These are phyloP conservation scores for Calamus simplicifolius DNA, from an alignment of 176 grass and related monocot species.

Conservation along the genomic window DNA sequence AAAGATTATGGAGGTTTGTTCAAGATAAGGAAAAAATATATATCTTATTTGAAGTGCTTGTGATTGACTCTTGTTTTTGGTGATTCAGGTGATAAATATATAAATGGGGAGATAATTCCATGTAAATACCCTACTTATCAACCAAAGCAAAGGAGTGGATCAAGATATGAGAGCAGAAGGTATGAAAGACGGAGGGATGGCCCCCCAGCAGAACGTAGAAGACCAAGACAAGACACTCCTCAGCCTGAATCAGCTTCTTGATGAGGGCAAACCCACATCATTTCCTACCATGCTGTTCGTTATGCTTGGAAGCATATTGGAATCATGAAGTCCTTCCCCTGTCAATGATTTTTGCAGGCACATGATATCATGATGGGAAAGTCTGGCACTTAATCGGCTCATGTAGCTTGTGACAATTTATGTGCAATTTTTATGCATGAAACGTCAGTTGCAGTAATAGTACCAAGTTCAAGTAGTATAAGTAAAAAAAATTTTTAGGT, in stretches of 20 bases:
- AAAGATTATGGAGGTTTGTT: conserved; percentile 84
- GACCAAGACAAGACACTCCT: conserved; percentile 31
- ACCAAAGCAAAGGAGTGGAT: conserved; percentile 67
- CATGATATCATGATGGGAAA: too few relatives aligned
- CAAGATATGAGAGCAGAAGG: conserved; percentile 81
- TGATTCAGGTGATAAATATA: conserved; percentile 82
- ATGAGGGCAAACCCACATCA: conserved; percentile 24
- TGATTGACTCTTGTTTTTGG: neutral
- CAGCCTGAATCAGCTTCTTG: conserved; percentile 47
- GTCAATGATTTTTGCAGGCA: too few relatives aligned
- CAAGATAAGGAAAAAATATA: neutral
- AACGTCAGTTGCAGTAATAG: too few relatives aligned
- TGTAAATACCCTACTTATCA: conserved; percentile 96
- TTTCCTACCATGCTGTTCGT: too few relatives aligned
- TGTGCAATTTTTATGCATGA: too few relatives aligned
- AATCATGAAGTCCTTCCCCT: too few relatives aligned
- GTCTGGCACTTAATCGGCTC: too few relatives aligned
- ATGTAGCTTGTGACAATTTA: too few relatives aligned
- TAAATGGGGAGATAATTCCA: conserved; percentile 97
- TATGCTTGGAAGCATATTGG: too few relatives aligned
- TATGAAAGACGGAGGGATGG: conserved; percentile 80
- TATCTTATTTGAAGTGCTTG: neutral
- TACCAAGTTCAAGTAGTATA: too few relatives aligned
- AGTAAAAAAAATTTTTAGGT: too few relatives aligned
- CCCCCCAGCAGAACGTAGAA: conserved; percentile 45